A percentile compares a stretch with the other conserved stretches of the same genome.
Conservation (phyloP, 345 rosid genomes). For the Alliaria petiolata region DNA sequence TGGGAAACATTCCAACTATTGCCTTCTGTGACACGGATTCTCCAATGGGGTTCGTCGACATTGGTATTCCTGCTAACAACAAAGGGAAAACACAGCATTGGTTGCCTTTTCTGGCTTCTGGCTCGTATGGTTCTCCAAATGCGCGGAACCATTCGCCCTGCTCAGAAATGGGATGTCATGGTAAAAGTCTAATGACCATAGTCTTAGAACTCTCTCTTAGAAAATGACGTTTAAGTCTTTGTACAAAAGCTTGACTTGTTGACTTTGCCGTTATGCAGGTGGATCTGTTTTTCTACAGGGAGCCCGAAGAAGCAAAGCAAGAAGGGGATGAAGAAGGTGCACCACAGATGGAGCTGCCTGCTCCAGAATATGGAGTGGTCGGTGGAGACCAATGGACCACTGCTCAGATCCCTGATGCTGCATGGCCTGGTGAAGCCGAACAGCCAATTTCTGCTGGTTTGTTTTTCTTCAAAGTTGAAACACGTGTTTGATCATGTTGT, state of each 20-base stretch:
- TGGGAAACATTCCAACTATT: constrained; percentile 85
- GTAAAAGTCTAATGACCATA: constrained; percentile 20
- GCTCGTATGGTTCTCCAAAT: constrained; percentile 89
- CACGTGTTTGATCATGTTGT: background rate
- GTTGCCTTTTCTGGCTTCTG: constrained; percentile 79
- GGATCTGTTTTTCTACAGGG: constrained; percentile 66
- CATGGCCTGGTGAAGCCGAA: constrained; percentile 49
- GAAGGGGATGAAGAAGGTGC: constrained; percentile 53
- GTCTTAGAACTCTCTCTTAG: background rate
- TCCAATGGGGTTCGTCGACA: constrained; percentile 77
- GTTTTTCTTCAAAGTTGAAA: background rate
- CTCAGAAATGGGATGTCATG: constrained; percentile 78
- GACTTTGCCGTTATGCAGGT: constrained; percentile 38
- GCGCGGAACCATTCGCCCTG: constrained; percentile 79
- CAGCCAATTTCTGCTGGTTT: constrained; percentile 51
- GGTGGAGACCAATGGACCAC: constrained; percentile 55
- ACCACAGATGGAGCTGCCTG: too few relatives aligned
- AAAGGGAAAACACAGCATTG: constrained; percentile 93
- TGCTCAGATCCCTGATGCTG: constrained; percentile 35
- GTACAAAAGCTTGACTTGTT: constrained; percentile 34
- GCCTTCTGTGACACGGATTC: constrained; percentile 94
- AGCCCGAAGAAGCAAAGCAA: constrained; percentile 55
- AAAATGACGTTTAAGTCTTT: constrained; percentile 1
- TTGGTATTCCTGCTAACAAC: constrained; percentile 90
- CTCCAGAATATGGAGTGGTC: constrained; percentile 34